These are phyloP conservation scores for Globisporangium cystogenes DNA, from an alignment of 352 stramenopile genomes.

Conservation along the genomic window DNA sequence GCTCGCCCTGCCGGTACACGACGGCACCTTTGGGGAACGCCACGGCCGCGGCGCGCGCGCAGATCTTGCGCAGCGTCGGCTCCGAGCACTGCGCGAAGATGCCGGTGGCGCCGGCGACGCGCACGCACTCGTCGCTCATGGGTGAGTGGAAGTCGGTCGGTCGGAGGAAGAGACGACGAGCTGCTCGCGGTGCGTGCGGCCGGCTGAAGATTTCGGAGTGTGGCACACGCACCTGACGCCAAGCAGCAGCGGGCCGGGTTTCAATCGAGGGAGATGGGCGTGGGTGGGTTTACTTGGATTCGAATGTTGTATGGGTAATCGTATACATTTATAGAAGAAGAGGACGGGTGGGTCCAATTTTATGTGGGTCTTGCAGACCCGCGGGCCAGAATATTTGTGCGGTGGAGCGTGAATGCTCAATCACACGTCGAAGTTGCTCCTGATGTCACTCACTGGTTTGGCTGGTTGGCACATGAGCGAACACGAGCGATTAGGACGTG, in stretches of 20 bases:
- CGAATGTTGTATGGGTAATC: too few species aligned
- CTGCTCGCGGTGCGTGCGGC: slow-evolving; percentile 1
- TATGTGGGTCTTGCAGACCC: neutral
- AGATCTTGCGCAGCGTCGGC: slow-evolving; percentile 76
- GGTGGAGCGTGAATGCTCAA: slow-evolving; percentile 15
- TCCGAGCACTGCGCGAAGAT: slow-evolving; percentile 85
- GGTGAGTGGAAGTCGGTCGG: slow-evolving; percentile 4
- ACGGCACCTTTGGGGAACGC: slow-evolving; percentile 67
- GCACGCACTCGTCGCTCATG: slow-evolving; percentile 54
- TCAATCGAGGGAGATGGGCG: too few species aligned
- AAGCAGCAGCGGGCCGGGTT: too few species aligned
- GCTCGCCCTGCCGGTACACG: slow-evolving; percentile 76
- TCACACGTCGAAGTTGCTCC: slow-evolving; percentile 11
- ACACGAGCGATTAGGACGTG: too few species aligned
- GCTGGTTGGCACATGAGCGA: too few species aligned
- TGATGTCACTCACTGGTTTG: too few species aligned
- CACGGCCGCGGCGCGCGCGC: slow-evolving; percentile 50
- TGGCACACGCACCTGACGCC: too few species aligned
- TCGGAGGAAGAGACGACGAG: neutral
- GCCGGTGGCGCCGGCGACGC: slow-evolving; percentile 51
- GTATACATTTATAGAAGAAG: too few species aligned
- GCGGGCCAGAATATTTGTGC: slow-evolving; percentile 12
- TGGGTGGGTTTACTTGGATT: too few species aligned
- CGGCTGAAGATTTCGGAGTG: too few species aligned
- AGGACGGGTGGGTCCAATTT: too few species aligned